Evolutionary conservation across 371 early-diverging fungal genomes (phyloP).

Genomic region (Mortierella sp.): DNA sequence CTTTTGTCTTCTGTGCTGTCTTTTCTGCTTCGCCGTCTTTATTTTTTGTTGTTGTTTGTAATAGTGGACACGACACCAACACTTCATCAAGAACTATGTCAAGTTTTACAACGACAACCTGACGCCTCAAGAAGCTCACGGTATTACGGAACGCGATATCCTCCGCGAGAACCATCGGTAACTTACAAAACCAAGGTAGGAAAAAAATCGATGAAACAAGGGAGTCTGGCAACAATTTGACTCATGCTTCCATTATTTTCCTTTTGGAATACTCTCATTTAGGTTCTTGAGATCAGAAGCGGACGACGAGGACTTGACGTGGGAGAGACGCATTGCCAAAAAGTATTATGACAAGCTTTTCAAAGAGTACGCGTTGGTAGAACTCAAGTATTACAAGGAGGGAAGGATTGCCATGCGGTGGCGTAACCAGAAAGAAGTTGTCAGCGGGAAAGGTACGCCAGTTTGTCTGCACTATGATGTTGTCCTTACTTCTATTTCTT

Average conservation of each 20-base stretch:
- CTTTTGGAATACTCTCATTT: not conserved
- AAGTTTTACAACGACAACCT: conserved; percentile 19
- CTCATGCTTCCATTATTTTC: not conserved
- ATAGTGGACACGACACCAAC: conserved; percentile 41
- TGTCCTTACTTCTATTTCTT: not conserved
- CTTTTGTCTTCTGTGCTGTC: not conserved
- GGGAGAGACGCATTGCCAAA: conserved; percentile 88
- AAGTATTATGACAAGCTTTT: conserved; percentile 89
- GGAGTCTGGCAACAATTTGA: not conserved
- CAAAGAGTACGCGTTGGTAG: conserved; percentile 89
- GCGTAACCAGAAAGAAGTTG: conserved; percentile 85
- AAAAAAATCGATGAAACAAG: not conserved
- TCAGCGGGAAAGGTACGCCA: conserved; percentile 78
- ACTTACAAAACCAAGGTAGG: conserved; percentile 15
- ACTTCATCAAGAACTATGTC: conserved; percentile 34
- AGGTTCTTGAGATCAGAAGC: conserved; percentile 70
- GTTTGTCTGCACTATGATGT: not conserved
- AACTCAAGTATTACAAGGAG: conserved; percentile 81
- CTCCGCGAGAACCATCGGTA: conserved; percentile 78
- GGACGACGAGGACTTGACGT: conserved; percentile 64
- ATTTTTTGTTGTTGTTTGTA: not conserved
- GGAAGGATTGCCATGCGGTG: conserved; percentile 88
- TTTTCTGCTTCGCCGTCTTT: not conserved
- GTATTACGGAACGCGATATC: conserved; percentile 67
- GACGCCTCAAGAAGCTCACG: conserved; percentile 12